phyloP scores from a whole-genome alignment of 495 filamentous ascomycete species.

The Corynascus novoguineensis region DNA sequence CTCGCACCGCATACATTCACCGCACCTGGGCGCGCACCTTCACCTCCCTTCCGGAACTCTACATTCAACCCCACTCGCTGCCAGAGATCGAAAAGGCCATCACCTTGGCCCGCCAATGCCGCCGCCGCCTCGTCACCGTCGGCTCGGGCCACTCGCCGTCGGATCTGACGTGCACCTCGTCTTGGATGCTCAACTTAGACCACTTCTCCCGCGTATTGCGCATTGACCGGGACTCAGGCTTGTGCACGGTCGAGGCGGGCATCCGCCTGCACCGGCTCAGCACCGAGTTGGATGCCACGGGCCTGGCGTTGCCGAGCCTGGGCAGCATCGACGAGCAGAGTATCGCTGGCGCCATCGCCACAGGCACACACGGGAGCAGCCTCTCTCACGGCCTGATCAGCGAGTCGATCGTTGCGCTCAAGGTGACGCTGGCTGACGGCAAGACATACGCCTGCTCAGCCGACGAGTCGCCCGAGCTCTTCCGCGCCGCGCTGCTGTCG shows the following conservation, averaged over 20 bases:
- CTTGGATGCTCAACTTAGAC: slow-evolving; percentile 93
- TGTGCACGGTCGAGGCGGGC: slow-evolving; percentile 75
- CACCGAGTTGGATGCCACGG: slow-evolving; percentile 59
- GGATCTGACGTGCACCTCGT: slow-evolving; percentile 86
- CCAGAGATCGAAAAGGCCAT: slow-evolving; percentile 79
- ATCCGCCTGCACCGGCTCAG: slow-evolving; percentile 72
- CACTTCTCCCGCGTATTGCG: slow-evolving; percentile 65
- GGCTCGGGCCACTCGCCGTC: slow-evolving; percentile 90
- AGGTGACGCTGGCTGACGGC: slow-evolving; percentile 79
- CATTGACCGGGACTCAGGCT: slow-evolving; percentile 55
- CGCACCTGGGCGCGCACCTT: slow-evolving; percentile 97
- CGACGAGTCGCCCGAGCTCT: slow-evolving; percentile 66
- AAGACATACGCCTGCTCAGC: slow-evolving; percentile 66
- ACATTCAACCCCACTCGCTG: slow-evolving; percentile 71
- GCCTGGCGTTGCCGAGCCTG: slow-evolving; percentile 78
- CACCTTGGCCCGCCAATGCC: slow-evolving; percentile 71
- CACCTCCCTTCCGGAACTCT: slow-evolving; percentile 79
- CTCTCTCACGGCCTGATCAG: slow-evolving; percentile 78
- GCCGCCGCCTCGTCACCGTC: slow-evolving; percentile 70
- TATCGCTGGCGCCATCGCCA: slow-evolving; percentile 86
- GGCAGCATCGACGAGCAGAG: slow-evolving; percentile 94
- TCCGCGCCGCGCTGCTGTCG: slow-evolving; percentile 80
- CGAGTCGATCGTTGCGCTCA: slow-evolving; percentile 63
- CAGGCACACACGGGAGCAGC: slow-evolving; percentile 88
- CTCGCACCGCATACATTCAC: slow-evolving; percentile 63